phyloP scores from a whole-genome alignment of 2,329 filamentous ascomycete genomes.

The Coniosporium tulheliwenetii region DNA sequence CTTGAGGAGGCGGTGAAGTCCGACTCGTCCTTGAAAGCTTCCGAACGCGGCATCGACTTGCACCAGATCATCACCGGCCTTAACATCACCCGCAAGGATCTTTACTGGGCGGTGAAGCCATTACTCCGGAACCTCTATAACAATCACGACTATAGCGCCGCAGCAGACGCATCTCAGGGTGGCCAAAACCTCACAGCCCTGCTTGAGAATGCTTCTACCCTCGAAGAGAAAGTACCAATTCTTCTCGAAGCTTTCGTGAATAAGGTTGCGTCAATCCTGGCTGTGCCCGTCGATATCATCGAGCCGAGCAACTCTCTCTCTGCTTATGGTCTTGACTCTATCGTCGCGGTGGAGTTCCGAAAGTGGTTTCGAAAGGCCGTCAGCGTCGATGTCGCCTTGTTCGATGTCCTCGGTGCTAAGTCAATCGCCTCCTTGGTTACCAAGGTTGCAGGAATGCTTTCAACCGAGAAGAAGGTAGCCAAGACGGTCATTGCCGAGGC shows the following conservation, averaged over 20 bases:
- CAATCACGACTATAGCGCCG: neutral
- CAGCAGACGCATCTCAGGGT: neutral
- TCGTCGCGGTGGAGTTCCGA: conserved; percentile 24
- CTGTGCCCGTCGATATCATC: conserved; percentile 2
- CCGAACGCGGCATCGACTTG: too few relatives aligned
- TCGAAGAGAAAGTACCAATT: neutral
- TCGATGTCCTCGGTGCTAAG: conserved; percentile 22
- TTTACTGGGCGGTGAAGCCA: neutral
- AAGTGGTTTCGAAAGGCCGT: conserved; percentile 34
- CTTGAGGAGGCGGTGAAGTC: too few relatives aligned
- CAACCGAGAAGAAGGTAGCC: too few relatives aligned
- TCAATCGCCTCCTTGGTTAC: neutral
- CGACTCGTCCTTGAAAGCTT: too few relatives aligned
- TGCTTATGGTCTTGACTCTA: conserved; percentile 17
- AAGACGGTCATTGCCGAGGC: too few relatives aligned
- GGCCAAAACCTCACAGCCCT: too few relatives aligned
- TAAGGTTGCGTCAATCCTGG: neutral
- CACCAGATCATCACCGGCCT: conserved; percentile 1
- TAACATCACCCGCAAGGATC: neutral
- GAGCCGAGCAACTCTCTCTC: conserved; percentile 1
- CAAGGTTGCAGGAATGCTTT: neutral
- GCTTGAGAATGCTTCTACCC: neutral
- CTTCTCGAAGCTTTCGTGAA: neutral
- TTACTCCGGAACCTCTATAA: neutral
- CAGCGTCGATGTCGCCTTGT: conserved; percentile 27